Base-by-base conservation (phyloP, 129 eudicot species). In the Arctium minus region DNA sequence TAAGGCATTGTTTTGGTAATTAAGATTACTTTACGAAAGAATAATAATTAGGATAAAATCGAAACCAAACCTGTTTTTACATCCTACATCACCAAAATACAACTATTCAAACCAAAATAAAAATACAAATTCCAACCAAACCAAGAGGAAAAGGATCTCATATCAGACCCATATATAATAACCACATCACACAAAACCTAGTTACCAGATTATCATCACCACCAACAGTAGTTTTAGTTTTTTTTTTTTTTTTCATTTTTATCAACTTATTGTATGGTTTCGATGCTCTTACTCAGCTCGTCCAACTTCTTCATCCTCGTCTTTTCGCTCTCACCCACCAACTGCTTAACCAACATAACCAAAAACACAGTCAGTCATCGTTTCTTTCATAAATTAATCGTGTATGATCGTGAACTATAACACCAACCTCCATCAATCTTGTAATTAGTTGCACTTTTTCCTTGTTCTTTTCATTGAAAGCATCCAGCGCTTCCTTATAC, bases 301-400 rank as follows among this genome's bases (percentile, higher is more conserved):
- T 92, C 98, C 90, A 94, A 83, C 83, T 92, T 94, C 92, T 90
- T 92, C 96, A 94, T 88, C 92, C 98, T 94, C 86, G 89, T 56
- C 77, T 87, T 90, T 89, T 94, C 98, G 76, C 97, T 94, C 81
- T 94, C 98, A 72, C 97, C 85, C 76, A 94, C 94, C 86, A 94
- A 90, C 98, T 94, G 95, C 83, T 88, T 84, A 84, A 89, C 38
- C 80, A 81, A 84, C 83, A 73, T n/a, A 60, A 62, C 8, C 18
- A 70, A 72, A 67, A 72, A 36, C 48, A 74, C 36, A 39, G 70
- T 73, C 70, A 76, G 50, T 46, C 3, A 4, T 27, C n/a, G 5
- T 78, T 18, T 29, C 11, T 11, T 65, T 69, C 4, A 37, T 9
- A 15, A 73, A 22, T 15, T 8, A 11, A n/a, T 3, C 0, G 0